Evolutionary conservation across 1,139 yeast genomes (phyloP), one percentile per base, ranked within the genome.

Genomic region (Suhomyces bokatorum): DNA sequence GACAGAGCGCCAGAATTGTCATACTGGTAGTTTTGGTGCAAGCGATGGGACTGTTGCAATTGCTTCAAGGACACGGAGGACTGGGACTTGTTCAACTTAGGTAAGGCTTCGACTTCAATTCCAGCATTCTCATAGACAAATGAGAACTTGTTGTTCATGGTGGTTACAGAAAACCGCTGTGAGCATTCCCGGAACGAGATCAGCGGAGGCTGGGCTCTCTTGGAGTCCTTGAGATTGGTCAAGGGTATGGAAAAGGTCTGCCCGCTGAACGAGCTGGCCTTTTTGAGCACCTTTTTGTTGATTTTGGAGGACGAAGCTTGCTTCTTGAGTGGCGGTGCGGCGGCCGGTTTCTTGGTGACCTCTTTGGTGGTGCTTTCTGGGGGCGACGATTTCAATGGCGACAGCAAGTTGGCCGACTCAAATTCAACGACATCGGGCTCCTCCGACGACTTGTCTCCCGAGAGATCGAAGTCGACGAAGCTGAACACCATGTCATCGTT

Each of bases 121-220:
- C 45, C 45, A 7, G 52, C 46, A 26, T 56, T 56, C 41, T 59
- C 64, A 40, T 60, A 60, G 17, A 58, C 59, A 32, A 60, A 58
- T 30, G 59, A 53, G 34, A 45, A 53, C 37, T 51, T 53, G 29
- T 40, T 48, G 39, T 52, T 52, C 42, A 58, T 45, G 6, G 55
- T 38, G 16, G 50, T 51, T 9, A 60, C 48, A 3, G 63, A 53
- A 44, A 63, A 62, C 17, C 63, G 55, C 17, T 56, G 58, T 6
- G 69, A 62, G 47, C 64, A 63, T 16, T 64, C 70, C 41, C 60
- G 62, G 35, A 65, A 54, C 4, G 69, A 61, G 42, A 64, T 52
- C 33, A 46, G 44, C 29, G 54, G 41, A 4, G 50, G 50, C 24
- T 51, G 37, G 44, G 33, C 37, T 49, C 44, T 43, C 43, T 48